Evolutionary conservation across 768 basidiomycete genomes (phyloP).

Genomic region (Hemileccinum rubropunctum): DNA sequence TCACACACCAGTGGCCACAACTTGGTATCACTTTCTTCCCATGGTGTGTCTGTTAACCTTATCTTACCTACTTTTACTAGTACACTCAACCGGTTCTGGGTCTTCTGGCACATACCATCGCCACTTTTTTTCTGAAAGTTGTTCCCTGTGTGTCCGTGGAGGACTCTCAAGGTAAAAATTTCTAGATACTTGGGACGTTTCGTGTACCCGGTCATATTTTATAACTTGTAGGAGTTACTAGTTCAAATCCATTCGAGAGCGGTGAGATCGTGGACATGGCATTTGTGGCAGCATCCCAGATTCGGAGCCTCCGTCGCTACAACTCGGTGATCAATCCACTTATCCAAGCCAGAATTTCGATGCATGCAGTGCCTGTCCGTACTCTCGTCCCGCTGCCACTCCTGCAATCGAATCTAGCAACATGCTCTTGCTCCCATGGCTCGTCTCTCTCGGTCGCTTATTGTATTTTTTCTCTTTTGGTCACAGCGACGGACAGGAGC

Average conservation of each 20-base stretch:
- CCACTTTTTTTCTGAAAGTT: too few species aligned
- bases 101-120: too few species aligned
- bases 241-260: conserved; percentile 19
- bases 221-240: background rate
- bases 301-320: background rate
- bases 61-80: too few species aligned
- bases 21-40: too few species aligned
- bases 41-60: too few species aligned
- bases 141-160: too few species aligned
- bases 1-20: too few species aligned
- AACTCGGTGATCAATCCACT: background rate
- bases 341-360: background rate
- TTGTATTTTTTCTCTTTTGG: background rate
- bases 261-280: conserved; percentile 19
- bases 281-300: background rate
- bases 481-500: conserved; percentile 39
- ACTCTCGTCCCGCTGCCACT: background rate
- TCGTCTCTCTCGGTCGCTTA: background rate
- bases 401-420: conserved; percentile 9
- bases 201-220: background rate
- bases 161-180: too few species aligned
- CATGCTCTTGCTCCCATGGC: background rate
- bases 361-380: background rate
- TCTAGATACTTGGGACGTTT: too few species aligned
- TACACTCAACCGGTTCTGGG: too few species aligned